These are phyloP conservation scores for Persicaria maculosa DNA, from an alignment of 148 eudicot species.

Conservation along the genomic window DNA sequence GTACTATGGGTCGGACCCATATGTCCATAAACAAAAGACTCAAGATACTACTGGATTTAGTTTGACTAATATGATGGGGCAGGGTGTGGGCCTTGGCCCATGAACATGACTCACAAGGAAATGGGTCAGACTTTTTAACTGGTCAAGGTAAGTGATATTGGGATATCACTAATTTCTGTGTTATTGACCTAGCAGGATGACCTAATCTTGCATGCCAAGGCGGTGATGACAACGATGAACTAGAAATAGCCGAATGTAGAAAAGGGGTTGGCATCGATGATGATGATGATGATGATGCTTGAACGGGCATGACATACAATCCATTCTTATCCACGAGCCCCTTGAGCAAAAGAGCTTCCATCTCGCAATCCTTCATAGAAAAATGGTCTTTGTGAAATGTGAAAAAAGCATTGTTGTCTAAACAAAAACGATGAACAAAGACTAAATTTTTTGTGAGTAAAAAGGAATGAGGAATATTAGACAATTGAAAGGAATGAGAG, in stretches of 20 bases:
- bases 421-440: not conserved
- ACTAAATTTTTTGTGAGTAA: not conserved
- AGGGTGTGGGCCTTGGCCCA: not conserved
- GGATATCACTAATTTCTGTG: not conserved
- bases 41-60: not conserved
- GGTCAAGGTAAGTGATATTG: not conserved
- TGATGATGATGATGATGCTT: not conserved
- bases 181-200: not conserved
- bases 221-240: too few species aligned
- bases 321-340: not conserved
- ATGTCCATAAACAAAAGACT: not conserved
- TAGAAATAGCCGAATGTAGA: too few species aligned
- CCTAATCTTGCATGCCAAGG: not conserved
- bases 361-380: not conserved
- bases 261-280: too few species aligned
- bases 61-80: not conserved
- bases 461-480: not conserved
- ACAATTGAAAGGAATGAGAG: not conserved
- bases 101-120: not conserved
- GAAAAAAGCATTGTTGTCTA: not conserved
- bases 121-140: not conserved
- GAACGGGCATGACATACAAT: not conserved
- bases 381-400: not conserved
- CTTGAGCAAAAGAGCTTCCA: not conserved
- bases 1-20: not conserved